These are phyloP conservation scores for Teratosphaeria zuluensis DNA, from an alignment of 2,329 filamentous ascomycete genomes.

Conservation along the genomic window DNA sequence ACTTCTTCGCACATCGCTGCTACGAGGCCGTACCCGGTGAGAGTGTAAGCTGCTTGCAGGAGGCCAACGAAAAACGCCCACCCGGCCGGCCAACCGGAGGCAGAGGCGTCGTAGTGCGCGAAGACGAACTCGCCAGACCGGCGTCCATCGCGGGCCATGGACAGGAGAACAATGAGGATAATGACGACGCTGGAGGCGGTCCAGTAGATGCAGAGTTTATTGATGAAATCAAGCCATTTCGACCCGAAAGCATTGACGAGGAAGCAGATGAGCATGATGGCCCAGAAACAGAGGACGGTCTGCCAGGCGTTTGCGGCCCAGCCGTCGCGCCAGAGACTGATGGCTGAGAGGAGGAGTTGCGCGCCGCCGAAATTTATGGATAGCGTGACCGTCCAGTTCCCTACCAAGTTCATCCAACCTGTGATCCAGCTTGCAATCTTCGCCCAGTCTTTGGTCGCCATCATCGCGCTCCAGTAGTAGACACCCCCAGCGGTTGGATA, in stretches of 20 bases:
- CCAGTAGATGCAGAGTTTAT: conserved; percentile 66
- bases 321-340: conserved; percentile 60
- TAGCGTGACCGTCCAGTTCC: conserved; percentile 59
- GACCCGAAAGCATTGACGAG: conserved; percentile 55
- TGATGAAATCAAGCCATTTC: conserved; percentile 56
- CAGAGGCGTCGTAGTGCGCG: conserved; percentile 55
- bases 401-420: conserved; percentile 66
- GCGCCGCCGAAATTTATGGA: conserved; percentile 64
- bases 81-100: conserved; percentile 55
- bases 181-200: conserved; percentile 57
- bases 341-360: conserved; percentile 57
- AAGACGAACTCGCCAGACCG: conserved; percentile 57
- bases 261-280: conserved; percentile 56
- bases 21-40: conserved; percentile 52
- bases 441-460: conserved; percentile 55
- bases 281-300: conserved; percentile 63
- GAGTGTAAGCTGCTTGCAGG: conserved; percentile 53
- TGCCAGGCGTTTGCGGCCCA: conserved; percentile 60
- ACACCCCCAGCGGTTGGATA: conserved; percentile 60
- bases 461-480: conserved; percentile 61
- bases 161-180: conserved; percentile 55
- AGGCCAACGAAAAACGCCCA: conserved; percentile 67
- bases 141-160: conserved; percentile 46
- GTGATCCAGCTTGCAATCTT: conserved; percentile 60
- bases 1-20: conserved; percentile 65